Base-by-base conservation (phyloP, 2,329 filamentous ascomycete genomes). In the Colletotrichum chrysophilum region DNA sequence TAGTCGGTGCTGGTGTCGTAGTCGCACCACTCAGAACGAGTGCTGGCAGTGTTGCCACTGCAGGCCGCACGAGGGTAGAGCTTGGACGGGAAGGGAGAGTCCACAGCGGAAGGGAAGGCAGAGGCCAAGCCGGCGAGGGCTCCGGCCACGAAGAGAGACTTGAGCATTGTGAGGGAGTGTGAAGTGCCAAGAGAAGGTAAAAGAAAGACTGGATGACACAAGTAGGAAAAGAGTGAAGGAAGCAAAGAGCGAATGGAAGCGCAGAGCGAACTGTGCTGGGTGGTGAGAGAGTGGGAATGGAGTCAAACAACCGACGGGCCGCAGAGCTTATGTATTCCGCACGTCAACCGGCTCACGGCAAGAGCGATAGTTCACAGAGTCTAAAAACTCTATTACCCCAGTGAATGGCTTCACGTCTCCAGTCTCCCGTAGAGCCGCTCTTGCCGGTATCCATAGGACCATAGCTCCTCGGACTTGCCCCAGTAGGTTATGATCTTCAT, bases 1-100 rank as follows among this genome's bases (percentile, higher is more conserved):
- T 86, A 89, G 79, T 90, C 86, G 4, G 88, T 89, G 55, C 85
- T 81, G 61, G 90, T 84, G 65, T 86, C 86, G 75, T 87, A 88
- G 58, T 89, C 83, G 28, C 88, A 88, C 89, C 89, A 89, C 70
- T 84, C 81, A 16, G 78, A 76, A 14, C 84, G 82, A 43, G 83
- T 81, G 24, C 79, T 81, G 12, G 83, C 79, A 1, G 81, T 82
- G 76, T 84, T 84, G 52, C 82, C 79, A 65, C 64, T 48, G 75
- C 79, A 80, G 2, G 74, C 55, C 2, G 67, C 77, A 4, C 78
- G 76, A 38, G 76, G 56, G 21, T 70, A 74, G 3, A 76, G 48
- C 8, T 69, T 74, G 24, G 69, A 18, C 62, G 64, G 52, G 24
- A 48, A 55, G 16, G 66, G 64, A 9, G 69, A 66, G 56, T 38